Evolutionary conservation across 805 yeast genomes (phyloP).

Genomic region (Lachancea thermotolerans): DNA sequence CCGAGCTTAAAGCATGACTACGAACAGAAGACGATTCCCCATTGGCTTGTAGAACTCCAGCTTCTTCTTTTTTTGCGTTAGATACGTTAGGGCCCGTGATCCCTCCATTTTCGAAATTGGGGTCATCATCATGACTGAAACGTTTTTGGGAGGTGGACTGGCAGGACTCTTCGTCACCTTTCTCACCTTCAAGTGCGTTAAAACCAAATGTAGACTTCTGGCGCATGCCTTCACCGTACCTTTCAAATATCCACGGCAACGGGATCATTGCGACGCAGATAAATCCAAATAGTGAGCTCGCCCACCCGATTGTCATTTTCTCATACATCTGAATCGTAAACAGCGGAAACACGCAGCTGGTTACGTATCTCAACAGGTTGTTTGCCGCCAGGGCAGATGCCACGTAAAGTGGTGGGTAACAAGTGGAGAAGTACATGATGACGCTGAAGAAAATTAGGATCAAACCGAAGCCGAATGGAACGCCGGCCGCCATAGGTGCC

Average conservation of each 20-base stretch:
- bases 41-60: no score
- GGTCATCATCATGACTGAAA: not conserved
- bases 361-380: conserved; percentile 64
- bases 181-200: conserved; percentile 42
- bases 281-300: conserved; percentile 57
- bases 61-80: no score
- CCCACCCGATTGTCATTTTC: conserved; percentile 72
- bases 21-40: not conserved
- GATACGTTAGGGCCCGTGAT: not conserved
- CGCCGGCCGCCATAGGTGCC: conserved; percentile 69
- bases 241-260: conserved; percentile 63
- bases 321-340: conserved; percentile 81
- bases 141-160: not conserved
- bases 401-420: conserved; percentile 67
- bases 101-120: not conserved
- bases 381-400: conserved; percentile 92
- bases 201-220: conserved; percentile 51
- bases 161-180: conserved; percentile 25
- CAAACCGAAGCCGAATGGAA: conserved; percentile 70
- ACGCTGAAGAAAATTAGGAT: conserved; percentile 65
- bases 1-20: not conserved
- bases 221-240: conserved; percentile 54
- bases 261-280: conserved; percentile 66
- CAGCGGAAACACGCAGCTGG: conserved; percentile 77
- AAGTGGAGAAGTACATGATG: conserved; percentile 59